These are phyloP conservation scores for Kwoniella botswanensis DNA, from an alignment of 768 basidiomycete species.

Conservation along the genomic window DNA sequence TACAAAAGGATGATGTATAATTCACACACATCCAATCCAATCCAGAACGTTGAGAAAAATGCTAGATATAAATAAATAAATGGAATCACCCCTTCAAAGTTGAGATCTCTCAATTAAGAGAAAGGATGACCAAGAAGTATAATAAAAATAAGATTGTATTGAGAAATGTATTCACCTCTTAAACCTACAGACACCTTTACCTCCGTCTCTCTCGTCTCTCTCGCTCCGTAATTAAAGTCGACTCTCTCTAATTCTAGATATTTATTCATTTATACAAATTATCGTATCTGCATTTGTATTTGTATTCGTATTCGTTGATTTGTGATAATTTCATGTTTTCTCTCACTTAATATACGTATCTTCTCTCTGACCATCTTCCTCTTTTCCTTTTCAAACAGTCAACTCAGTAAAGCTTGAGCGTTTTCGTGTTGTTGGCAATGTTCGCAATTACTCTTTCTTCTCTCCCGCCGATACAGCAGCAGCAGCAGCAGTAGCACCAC, in stretches of 20 bases:
- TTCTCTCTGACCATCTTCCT: too few relatives aligned
- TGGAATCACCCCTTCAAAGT: not conserved
- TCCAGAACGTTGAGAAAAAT: not conserved
- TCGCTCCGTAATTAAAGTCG: not conserved
- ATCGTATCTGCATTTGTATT: not conserved
- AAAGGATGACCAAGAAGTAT: not conserved
- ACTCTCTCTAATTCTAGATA: not conserved
- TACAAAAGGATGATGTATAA: not conserved
- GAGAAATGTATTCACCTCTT: too few relatives aligned
- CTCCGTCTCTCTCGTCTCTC: not conserved
- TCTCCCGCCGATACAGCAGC: not conserved
- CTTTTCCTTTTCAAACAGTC: too few relatives aligned
- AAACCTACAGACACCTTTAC: too few relatives aligned
- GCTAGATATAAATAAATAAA: not conserved
- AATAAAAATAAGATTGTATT: not conserved
- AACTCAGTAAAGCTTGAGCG: too few relatives aligned
- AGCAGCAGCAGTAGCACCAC: not conserved
- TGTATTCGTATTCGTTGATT: not conserved
- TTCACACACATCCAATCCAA: not conserved
- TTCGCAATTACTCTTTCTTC: constrained; percentile 3
- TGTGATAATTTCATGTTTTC: not conserved
- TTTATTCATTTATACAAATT: not conserved
- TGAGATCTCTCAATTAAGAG: not conserved
- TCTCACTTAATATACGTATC: too few relatives aligned
- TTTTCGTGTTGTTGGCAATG: too few relatives aligned